Evolutionary conservation across 106 monocot genomes (phyloP).

Genomic region (Allium sativum): DNA sequence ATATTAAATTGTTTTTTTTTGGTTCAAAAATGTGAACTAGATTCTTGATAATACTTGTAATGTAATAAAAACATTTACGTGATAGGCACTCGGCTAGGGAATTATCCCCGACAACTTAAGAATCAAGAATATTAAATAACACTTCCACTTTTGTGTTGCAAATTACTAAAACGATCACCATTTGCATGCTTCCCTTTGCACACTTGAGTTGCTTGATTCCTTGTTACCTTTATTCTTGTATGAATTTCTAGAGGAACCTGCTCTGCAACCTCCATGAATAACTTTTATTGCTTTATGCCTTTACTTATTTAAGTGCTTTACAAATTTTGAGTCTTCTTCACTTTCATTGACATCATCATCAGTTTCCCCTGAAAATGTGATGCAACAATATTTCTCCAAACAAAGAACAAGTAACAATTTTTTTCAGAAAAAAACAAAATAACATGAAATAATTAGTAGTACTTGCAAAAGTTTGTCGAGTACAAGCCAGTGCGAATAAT

Average conservation of each 20-base stretch:
- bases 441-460: too few species aligned
- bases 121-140: too few species aligned
- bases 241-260: slow-evolving; percentile 46
- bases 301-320: slow-evolving; percentile 51
- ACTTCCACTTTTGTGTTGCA: too few species aligned
- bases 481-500: too few species aligned
- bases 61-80: too few species aligned
- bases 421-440: too few species aligned
- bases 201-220: slow-evolving; percentile 42
- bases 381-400: neutral
- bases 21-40: too few species aligned
- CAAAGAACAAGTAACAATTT: neutral
- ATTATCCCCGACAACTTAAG: too few species aligned
- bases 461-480: too few species aligned
- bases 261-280: slow-evolving; percentile 32
- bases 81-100: too few species aligned
- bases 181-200: slow-evolving; percentile 45
- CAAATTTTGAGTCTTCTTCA: slow-evolving; percentile 26
- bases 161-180: slow-evolving; percentile 13
- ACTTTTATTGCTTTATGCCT: slow-evolving; percentile 43
- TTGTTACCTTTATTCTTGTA: slow-evolving; percentile 80
- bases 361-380: neutral
- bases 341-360: slow-evolving; percentile 12
- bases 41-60: too few species aligned
- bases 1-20: too few species aligned